Conservation (phyloP, 73 alveolate species). For the Paramecium octaurelia region DNA sequence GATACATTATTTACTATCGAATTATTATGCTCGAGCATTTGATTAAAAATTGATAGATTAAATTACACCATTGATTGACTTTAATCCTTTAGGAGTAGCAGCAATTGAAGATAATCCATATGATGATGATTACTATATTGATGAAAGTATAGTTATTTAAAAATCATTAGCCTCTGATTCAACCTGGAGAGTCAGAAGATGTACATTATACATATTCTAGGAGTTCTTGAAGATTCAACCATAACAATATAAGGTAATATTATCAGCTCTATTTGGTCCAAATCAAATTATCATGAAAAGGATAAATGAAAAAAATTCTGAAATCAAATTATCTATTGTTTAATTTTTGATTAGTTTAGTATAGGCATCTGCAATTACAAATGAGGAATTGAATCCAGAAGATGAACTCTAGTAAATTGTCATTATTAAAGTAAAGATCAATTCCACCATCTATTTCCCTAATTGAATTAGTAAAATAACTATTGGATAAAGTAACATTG, state of each 20-base stretch:
- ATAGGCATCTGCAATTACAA: neutral
- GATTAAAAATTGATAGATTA: neutral
- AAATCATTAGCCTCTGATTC: neutral
- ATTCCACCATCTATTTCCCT: neutral
- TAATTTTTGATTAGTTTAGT: neutral
- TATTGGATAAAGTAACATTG: neutral
- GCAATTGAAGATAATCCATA: neutral
- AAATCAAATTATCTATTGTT: neutral
- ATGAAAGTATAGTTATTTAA: neutral
- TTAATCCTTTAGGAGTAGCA: slow-evolving; percentile 42
- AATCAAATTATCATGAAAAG: neutral
- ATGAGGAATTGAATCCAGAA: neutral
- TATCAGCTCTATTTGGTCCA: neutral
- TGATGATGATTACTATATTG: slow-evolving; percentile 16
- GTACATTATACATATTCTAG: neutral
- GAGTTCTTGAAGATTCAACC: neutral
- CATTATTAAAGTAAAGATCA: neutral
- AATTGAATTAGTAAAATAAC: neutral
- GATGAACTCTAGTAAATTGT: neutral
- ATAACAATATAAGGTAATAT: neutral
- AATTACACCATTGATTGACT: neutral
- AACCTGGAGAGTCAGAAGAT: slow-evolving; percentile 40
- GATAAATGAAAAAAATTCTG: neutral
- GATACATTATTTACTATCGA: neutral
- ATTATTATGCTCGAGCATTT: neutral